Conservation (phyloP, 768 basidiomycete genomes). For the Russula earlei region DNA sequence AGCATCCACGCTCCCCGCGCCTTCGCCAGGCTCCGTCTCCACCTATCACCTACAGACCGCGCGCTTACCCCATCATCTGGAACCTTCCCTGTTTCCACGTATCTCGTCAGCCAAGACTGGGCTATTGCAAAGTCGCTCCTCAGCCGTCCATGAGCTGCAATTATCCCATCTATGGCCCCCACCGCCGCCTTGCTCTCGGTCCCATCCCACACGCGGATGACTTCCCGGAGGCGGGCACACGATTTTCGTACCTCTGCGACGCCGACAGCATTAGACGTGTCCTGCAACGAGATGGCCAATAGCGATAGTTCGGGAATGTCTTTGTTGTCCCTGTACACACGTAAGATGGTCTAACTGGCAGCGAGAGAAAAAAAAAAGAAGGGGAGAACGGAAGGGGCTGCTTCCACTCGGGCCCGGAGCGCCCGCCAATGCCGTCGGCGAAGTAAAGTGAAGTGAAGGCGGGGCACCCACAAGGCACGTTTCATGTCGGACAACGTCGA, state of each 20-base stretch:
- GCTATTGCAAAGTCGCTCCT: neutral
- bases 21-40: no score
- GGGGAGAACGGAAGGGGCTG: neutral
- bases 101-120: slow-evolving; percentile 5
- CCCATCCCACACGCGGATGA: neutral
- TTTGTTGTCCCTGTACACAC: neutral
- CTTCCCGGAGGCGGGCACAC: neutral
- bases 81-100: slow-evolving; percentile 4
- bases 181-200: neutral
- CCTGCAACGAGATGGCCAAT: slow-evolving; percentile 5
- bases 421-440: neutral
- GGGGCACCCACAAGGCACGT: slow-evolving; percentile 2
- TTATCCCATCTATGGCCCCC: neutral
- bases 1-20: no score
- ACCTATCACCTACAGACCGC: neutral
- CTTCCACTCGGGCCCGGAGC: neutral
- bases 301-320: neutral
- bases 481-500: slow-evolving; percentile 10
- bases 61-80: neutral
- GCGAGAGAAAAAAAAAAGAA: neutral
- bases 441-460: neutral
- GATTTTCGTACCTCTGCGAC: slow-evolving; percentile 4
- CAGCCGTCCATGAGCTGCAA: neutral
- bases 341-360: neutral
- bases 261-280: slow-evolving; percentile 7